A percentile compares a stretch with the other conserved stretches of the same genome.
These are phyloP conservation scores for Coemansia sp. DNA, from an alignment of 192 early-diverging fungal species.

Conservation along the genomic window DNA sequence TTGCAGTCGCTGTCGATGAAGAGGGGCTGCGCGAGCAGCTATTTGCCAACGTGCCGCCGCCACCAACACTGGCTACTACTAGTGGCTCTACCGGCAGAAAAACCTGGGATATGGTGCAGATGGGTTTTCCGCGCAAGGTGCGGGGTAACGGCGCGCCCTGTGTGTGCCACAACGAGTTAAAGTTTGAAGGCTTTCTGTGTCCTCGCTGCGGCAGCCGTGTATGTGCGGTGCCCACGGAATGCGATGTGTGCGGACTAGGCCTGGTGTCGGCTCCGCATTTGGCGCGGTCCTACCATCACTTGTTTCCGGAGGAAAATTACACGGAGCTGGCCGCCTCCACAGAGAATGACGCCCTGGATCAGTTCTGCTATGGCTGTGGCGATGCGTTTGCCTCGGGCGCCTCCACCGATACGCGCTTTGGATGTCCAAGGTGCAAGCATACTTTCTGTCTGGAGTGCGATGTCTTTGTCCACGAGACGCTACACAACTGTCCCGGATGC, in stretches of 20 bases:
- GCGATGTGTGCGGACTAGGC: slow-evolving; percentile 83
- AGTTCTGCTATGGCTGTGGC: slow-evolving; percentile 13
- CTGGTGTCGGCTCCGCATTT: slow-evolving; percentile 87
- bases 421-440: slow-evolving; percentile 73
- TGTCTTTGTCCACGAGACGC: slow-evolving; percentile 84
- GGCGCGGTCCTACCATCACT: slow-evolving; percentile 89
- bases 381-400: slow-evolving; percentile 47
- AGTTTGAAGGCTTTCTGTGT: slow-evolving; percentile 75
- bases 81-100: slow-evolving; percentile 41
- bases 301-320: slow-evolving; percentile 90
- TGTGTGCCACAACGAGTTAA: slow-evolving; percentile 71
- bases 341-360: no score
- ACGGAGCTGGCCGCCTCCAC: no score
- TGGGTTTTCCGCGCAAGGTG: slow-evolving; percentile 82
- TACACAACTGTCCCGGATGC: slow-evolving; percentile 87
- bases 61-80: slow-evolving; percentile 67
- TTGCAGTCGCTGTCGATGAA: slow-evolving; percentile 81
- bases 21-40: slow-evolving; percentile 77
- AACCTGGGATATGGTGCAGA: slow-evolving; percentile 70
- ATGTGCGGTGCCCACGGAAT: slow-evolving; percentile 89
- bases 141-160: slow-evolving; percentile 53
- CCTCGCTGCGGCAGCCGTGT: slow-evolving; percentile 78
- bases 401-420: slow-evolving; percentile 42
- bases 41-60: slow-evolving; percentile 86
- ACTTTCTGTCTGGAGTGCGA: slow-evolving; percentile 92